These are phyloP conservation scores for Penicillium lividum DNA, from an alignment of 495 filamentous ascomycete species.

Conservation along the genomic window DNA sequence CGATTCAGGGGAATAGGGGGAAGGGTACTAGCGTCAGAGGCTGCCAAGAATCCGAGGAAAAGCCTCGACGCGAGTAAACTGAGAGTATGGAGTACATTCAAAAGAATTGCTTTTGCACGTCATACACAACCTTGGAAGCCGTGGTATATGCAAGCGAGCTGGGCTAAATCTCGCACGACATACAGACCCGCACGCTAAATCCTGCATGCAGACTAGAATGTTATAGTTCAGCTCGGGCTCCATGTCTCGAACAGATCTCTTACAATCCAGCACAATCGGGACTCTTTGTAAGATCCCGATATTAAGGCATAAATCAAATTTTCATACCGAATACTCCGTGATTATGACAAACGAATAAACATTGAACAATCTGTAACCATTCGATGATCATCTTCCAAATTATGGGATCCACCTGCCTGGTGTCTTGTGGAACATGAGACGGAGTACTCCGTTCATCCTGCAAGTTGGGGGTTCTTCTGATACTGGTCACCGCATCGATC, in stretches of 20 bases:
- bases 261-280: neutral
- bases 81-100: neutral
- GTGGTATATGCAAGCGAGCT: neutral
- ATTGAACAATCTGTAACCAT: too few species aligned
- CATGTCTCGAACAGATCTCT: neutral
- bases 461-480: neutral
- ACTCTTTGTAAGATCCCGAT: neutral
- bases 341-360: too few species aligned
- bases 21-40: neutral
- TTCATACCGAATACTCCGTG: too few species aligned
- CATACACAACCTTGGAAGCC: neutral
- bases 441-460: neutral
- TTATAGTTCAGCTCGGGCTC: neutral
- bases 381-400: neutral
- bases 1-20: neutral
- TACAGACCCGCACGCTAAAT: conserved; percentile 1
- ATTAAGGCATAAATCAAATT: neutral
- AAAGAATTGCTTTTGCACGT: neutral
- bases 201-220: neutral
- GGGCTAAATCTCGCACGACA: neutral
- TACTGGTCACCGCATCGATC: neutral
- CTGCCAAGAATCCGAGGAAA: neutral
- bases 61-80: neutral
- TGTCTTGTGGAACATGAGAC: neutral
- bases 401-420: neutral